A percentile compares a stretch with the other conserved stretches of the same genome.
Conservation (phyloP, 2,329 filamentous ascomycete species). For the Cladosporium oxysporum region DNA sequence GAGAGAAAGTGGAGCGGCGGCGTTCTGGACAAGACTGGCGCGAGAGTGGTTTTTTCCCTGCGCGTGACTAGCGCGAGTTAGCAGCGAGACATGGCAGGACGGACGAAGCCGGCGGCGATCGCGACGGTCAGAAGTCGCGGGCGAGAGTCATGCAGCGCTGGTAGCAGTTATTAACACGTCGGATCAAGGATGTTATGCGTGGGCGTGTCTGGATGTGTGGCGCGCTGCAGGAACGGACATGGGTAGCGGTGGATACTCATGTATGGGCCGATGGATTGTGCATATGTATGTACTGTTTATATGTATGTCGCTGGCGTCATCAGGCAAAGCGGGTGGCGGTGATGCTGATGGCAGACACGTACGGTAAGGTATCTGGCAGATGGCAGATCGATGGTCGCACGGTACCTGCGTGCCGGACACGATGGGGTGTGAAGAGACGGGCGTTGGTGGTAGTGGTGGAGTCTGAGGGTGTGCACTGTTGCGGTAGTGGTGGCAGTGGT, state of each 20-base stretch:
- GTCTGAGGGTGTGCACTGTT: not conserved
- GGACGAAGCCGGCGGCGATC: constrained; percentile 15
- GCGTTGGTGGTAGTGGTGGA: not conserved
- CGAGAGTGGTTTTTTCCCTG: constrained; percentile 14
- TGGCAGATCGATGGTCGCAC: not conserved
- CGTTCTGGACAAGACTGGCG: constrained; percentile 17
- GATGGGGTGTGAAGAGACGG: not conserved
- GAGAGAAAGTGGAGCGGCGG: constrained; percentile 8
- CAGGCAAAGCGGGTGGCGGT: not conserved
- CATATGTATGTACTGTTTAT: not conserved
- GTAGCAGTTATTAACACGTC: not conserved
- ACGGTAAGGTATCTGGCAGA: not conserved
- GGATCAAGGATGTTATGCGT: not conserved
- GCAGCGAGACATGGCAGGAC: constrained; percentile 1
- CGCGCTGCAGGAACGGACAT: constrained; percentile 17
- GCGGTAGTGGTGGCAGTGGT: not conserved
- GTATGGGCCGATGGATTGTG: constrained; percentile 6
- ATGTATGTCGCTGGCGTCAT: constrained; percentile 14
- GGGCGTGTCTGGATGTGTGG: constrained; percentile 9
- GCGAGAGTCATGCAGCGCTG: constrained; percentile 7
- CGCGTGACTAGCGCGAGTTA: constrained; percentile 16
- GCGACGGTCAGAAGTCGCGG: constrained; percentile 12
- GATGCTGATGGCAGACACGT: not conserved
- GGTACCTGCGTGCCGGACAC: not conserved
- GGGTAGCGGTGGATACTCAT: not conserved